Base-by-base conservation (phyloP, 2,329 filamentous ascomycete genomes). In the Aspergillus tubingensis region DNA sequence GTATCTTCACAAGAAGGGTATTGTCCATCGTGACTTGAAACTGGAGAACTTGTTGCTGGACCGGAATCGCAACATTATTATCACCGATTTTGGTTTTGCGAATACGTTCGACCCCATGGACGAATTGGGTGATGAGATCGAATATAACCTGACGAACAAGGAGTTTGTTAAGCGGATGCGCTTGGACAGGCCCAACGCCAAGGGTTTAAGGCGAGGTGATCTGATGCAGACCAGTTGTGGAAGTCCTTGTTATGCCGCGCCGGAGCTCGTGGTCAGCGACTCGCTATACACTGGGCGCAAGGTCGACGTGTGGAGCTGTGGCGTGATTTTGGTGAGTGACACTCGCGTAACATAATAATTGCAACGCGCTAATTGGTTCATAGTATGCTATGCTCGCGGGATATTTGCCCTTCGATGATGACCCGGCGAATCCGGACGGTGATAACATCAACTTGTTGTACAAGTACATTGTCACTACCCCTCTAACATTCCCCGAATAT, bases 141-240 rank as follows among this genome's bases (percentile, higher is more conserved):
- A 98, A 77, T 86, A 92, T 70, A 91, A 92, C 65, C 81, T 99
- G 21, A 85, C 86, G 25, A 94, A 96, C 72, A 90, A 91, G 66
- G 93, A 97, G 17, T 95, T 89, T 72, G 90, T 98, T 63, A 94
- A 94, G 80, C 85, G 88, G 54, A 84, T 90, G 80, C 91, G 91
- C n/a, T 82, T 98, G 52, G 94, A 98, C 76, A 89, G 88, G 69
- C 78, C 91, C 41, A 88, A 91, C 69, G 76, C 86, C 11, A 90
- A 91, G 66, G 92, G 92, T 13, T 83, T 87, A 70, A 86, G 94
- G 62, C 88, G 92, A 70, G 95, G 95, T 39, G 95, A 99, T 79
- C 81, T 99, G 72, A 99, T 99, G 95, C 94, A 97, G 79, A 99
- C 95, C 10, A 98, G 95, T 76, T 99, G 95, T 76, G 95, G 95